phyloP scores from a whole-genome alignment of 2,329 filamentous ascomycete genomes.

The Truncatella angustata region DNA sequence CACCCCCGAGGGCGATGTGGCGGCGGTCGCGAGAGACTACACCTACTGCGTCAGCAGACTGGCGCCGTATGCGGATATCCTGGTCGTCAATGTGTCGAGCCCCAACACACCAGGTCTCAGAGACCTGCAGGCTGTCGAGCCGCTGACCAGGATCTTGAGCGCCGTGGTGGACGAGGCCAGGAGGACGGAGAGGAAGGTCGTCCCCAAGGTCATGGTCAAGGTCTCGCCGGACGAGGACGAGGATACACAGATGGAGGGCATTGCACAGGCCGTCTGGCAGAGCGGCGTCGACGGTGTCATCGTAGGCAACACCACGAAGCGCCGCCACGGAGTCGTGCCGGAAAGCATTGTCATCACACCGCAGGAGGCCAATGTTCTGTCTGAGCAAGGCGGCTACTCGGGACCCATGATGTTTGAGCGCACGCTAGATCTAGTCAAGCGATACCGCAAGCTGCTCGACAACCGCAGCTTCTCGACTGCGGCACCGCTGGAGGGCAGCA shows the following conservation, averaged over 20 bases:
- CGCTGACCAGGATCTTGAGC: constrained; percentile 74
- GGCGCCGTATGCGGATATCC: constrained; percentile 84
- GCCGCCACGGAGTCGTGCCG: constrained; percentile 69
- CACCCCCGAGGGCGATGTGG: constrained; percentile 80
- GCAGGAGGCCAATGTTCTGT: constrained; percentile 65
- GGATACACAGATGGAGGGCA: constrained; percentile 79
- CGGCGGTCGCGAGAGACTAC: constrained; percentile 77
- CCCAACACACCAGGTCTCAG: constrained; percentile 93
- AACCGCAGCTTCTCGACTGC: constrained; percentile 38
- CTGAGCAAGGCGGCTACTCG: constrained; percentile 84
- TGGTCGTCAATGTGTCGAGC: constrained; percentile 98
- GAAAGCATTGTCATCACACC: constrained; percentile 61
- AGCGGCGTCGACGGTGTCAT: constrained; percentile 94
- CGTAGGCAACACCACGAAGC: constrained; percentile 94
- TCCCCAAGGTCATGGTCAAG: constrained; percentile 92
- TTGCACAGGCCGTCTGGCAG: constrained; percentile 78
- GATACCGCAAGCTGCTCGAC: constrained; percentile 72
- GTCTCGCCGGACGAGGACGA: constrained; percentile 94
- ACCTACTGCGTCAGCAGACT: constrained; percentile 84
- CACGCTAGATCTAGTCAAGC: constrained; percentile 74
- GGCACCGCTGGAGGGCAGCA: constrained; percentile 11
- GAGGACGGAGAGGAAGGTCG: constrained; percentile 65
- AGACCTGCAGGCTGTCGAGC: constrained; percentile 80
- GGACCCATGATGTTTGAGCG: constrained; percentile 85
- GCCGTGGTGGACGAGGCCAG: constrained; percentile 80